Evolutionary conservation across 2,329 filamentous ascomycete genomes (phyloP), one percentile per base, ranked within the genome.

Genomic region (Coleophoma cylindrospora): DNA sequence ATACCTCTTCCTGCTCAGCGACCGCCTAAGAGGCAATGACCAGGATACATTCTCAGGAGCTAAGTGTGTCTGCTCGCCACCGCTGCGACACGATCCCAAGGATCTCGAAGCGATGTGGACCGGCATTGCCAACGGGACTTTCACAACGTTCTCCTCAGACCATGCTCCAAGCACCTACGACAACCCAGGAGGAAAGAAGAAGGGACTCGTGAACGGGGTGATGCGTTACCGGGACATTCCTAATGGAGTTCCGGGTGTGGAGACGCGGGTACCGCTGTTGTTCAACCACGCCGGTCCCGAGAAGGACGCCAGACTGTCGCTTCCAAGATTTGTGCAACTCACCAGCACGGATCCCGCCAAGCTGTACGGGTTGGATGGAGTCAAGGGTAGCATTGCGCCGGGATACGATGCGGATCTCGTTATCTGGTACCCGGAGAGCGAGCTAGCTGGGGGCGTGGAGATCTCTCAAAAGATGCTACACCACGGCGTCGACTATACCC

Each of bases 1-100:
- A 50, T 81, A 82, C 54, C 68, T 81, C 14, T 77, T 77, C 54
- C 66, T 81, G n/a, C 74, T 75, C 1, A 70, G 73, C n/a, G 66
- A 70, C 8, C 66, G 73, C 45, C 64, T 77, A 5, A 68, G 70
- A 33, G 65, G 66, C 8, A 67, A 64, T 0, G 67, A 68, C 5
- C 63, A 66, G 32, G 61, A 67, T 49, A 53, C 60, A 17, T 75
- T 76, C 54, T 71, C 74, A 54, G 77, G 76, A 13, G 76, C 76
- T 5, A 80, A 80, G 63, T 74, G 71, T 55, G 74, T 80, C 3
- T 81, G 77, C 57, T 72, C 70, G 6, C 77, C 77, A 1, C 75
- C 76, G 4, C 71, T 73, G 0, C 66, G 76, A 7, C 72, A 77
- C 45, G 68, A 69, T 21, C 63, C 67, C 37, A 61, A 61, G n/a